Conservation (phyloP, 2,329 filamentous ascomycete genomes). For the Colletotrichum magnum region DNA sequence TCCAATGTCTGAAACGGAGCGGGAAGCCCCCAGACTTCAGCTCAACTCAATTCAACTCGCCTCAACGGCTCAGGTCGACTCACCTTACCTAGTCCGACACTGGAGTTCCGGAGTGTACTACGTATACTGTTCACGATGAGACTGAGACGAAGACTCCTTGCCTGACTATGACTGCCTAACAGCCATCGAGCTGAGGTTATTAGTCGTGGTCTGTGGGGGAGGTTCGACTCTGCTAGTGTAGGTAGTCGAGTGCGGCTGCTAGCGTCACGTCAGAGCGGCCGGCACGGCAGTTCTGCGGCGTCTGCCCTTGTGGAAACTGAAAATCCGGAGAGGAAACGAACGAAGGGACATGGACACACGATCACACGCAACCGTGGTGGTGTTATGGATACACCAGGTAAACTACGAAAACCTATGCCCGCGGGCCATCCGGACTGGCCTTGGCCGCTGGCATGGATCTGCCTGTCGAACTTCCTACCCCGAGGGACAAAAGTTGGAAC, state of each 20-base stretch:
- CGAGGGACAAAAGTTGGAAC: neutral
- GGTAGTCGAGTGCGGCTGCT: constrained; percentile 15
- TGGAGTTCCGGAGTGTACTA: too few species aligned
- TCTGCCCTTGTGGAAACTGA: neutral
- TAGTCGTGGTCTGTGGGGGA: too few species aligned
- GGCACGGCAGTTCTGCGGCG: constrained; percentile 20
- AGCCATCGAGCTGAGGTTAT: neutral
- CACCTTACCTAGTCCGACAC: too few species aligned
- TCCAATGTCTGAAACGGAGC: constrained; percentile 20
- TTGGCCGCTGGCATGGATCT: constrained; percentile 31
- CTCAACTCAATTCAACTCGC: neutral
- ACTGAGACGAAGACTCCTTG: neutral
- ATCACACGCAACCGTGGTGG: too few species aligned
- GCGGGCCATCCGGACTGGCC: constrained; percentile 8
- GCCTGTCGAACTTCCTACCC: constrained; percentile 5
- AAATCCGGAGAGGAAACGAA: neutral
- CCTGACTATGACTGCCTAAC: neutral
- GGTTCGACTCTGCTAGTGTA: neutral
- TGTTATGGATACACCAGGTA: too few species aligned
- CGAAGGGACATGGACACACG: too few species aligned
- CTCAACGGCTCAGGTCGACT: too few species aligned
- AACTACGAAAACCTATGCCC: neutral
- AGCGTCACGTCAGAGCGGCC: constrained; percentile 19
- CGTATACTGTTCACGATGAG: neutral
- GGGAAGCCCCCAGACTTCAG: neutral